Evolutionary conservation across 1,139 yeast genomes (phyloP).

Genomic region (Blastobotrys proliferans): DNA sequence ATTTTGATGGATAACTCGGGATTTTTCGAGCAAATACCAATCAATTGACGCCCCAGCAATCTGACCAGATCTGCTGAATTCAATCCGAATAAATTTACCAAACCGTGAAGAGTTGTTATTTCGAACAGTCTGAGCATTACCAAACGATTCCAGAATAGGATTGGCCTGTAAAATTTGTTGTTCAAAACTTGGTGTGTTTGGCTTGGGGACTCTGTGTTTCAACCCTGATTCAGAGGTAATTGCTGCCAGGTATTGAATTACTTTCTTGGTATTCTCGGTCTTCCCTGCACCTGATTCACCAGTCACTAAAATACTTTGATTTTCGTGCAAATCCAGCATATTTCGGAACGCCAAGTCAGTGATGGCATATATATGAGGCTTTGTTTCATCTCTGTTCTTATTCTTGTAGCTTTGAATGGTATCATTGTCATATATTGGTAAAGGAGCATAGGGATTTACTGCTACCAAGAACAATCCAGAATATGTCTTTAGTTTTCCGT

Average conservation of each 20-base stretch:
- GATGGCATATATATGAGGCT: constrained; percentile 89
- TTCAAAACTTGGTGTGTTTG: constrained; percentile 51
- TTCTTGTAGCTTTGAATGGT: constrained; percentile 51
- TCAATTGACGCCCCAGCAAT: constrained; percentile 90
- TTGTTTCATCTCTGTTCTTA: constrained; percentile 44
- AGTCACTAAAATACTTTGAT: constrained; percentile 90
- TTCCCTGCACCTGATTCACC: constrained; percentile 99
- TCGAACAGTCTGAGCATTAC: constrained; percentile 93
- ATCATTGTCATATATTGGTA: constrained; percentile 69
- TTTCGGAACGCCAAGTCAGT: constrained; percentile 86
- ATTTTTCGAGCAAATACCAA: constrained; percentile 90
- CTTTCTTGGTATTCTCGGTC: constrained; percentile 95
- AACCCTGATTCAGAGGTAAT: constrained; percentile 43
- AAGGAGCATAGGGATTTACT: constrained; percentile 78
- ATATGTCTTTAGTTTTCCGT: constrained; percentile 41
- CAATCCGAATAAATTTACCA: constrained; percentile 92
- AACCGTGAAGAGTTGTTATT: constrained; percentile 95
- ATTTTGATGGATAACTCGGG: constrained; percentile 84
- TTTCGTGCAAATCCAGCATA: constrained; percentile 61
- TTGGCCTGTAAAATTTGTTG: constrained; percentile 87
- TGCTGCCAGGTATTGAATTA: constrained; percentile 85
- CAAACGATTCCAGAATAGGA: constrained; percentile 93
- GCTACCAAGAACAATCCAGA: constrained; percentile 93
- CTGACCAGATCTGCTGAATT: constrained; percentile 59
- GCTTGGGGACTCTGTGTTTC: constrained; percentile 10